These are phyloP conservation scores for Coemansia sp. DNA, from an alignment of 192 early-diverging fungal species.

Conservation along the genomic window DNA sequence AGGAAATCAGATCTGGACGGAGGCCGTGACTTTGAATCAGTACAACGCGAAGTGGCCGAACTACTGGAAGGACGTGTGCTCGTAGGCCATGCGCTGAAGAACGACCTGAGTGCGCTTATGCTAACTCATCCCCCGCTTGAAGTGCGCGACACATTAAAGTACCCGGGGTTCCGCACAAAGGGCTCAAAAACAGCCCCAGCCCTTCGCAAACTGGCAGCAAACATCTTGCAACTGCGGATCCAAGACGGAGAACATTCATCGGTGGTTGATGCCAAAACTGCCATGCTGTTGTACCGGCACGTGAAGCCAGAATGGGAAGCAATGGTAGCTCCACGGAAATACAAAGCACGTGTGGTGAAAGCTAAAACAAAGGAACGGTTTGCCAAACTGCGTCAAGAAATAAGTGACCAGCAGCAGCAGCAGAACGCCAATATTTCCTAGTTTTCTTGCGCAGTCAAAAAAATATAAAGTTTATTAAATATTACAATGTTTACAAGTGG, in stretches of 20 bases:
- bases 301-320: slow-evolving; percentile 82
- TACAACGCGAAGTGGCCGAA: slow-evolving; percentile 77
- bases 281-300: slow-evolving; percentile 87
- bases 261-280: slow-evolving; percentile 83
- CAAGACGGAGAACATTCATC: slow-evolving; percentile 87
- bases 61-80: slow-evolving; percentile 83
- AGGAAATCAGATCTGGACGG: slow-evolving; percentile 66
- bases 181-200: slow-evolving; percentile 52
- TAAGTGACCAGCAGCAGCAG: slow-evolving; percentile 18
- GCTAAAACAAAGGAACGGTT: slow-evolving; percentile 47
- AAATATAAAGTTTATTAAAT: not conserved
- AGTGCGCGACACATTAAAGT: slow-evolving; percentile 82
- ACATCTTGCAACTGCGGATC: slow-evolving; percentile 76
- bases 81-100: slow-evolving; percentile 86
- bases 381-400: slow-evolving; percentile 36
- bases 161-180: slow-evolving; percentile 60
- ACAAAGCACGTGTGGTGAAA: slow-evolving; percentile 28
- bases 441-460: not conserved
- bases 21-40: slow-evolving; percentile 72
- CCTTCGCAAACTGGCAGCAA: slow-evolving; percentile 73
- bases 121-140: slow-evolving; percentile 75
- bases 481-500: not conserved
- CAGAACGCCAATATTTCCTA: slow-evolving; percentile 1
- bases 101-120: slow-evolving; percentile 84
- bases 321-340: slow-evolving; percentile 32